Base-by-base conservation (phyloP, 495 filamentous ascomycete species). In the Aspergillus cristatus region DNA sequence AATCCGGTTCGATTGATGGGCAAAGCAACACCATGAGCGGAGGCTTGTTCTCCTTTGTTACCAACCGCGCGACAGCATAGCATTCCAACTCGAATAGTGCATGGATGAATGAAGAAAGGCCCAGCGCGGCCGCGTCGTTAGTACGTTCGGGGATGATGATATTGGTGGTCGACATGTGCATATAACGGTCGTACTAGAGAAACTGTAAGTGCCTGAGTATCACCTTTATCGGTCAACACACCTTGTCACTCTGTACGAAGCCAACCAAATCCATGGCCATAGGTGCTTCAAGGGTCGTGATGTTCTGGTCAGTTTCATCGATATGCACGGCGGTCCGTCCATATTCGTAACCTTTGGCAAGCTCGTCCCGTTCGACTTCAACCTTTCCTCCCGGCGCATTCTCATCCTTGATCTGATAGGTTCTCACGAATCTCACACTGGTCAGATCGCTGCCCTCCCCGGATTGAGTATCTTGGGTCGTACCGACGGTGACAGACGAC, bases 311-410 rank as follows among this genome's bases (percentile, higher is more conserved):
- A 1, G 81, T 80, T 43, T 84, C 79, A 46, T 74, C 82, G 48
- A 99, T 94, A 44, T 82, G 81, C 1, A 97, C 89, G 1, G 85
- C 86, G 1, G 90, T 95, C 28, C 86, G 74, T 37, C 93, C 93
- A 58, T 97, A 99, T 50, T 85, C 82, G 51, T 91, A 99, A 0
- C 93, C 93, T 52, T 86, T 94, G 24, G 84, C 88, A 25, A 97
- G 69, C 24, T 91, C 80, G 10, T 93, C 88, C 20, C 75, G 76
- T 7, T 81, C 76, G 20, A 99, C 81, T 35, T 96, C 88, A 38
- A 71, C 71, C 61, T 93, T 97, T 3, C 84, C 84, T 20, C 86
- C 86, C 1, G 79, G 74, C 10, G 74, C 79, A 25, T 70, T 63
- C 10, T 81, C 71, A 46, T 95, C 86, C 18, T 75, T 67, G 41